These are phyloP conservation scores for Fomitopsis palustris DNA, from an alignment of 1,284 basidiomycete genomes.

Conservation along the genomic window DNA sequence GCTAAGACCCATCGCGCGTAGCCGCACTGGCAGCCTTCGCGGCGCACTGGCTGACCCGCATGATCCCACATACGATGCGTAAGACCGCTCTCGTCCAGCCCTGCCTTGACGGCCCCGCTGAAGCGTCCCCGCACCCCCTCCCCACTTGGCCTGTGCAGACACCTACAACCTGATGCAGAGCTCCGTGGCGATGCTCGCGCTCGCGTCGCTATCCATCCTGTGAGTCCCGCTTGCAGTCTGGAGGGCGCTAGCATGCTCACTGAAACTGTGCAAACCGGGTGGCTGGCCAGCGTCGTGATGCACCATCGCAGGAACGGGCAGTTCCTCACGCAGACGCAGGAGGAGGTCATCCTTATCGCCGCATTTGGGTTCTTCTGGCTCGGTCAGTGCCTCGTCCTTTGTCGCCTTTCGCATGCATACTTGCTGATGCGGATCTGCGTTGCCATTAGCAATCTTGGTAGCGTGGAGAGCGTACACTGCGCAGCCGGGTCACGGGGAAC, in stretches of 20 bases:
- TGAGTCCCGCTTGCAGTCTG: constrained; percentile 33
- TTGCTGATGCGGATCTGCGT: background rate
- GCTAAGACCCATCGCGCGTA: background rate
- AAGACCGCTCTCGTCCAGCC: constrained; percentile 4
- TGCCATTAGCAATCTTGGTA: constrained; percentile 27
- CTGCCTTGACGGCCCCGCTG: background rate
- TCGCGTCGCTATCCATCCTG: constrained; percentile 61
- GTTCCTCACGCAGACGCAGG: constrained; percentile 61
- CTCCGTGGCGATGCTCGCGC: constrained; percentile 63
- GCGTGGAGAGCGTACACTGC: constrained; percentile 25
- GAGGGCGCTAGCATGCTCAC: constrained; percentile 2
- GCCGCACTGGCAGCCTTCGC: constrained; percentile 12
- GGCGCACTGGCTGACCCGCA: constrained; percentile 16
- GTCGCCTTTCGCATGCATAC: no score
- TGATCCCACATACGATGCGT: constrained; percentile 20
- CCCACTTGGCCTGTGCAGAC: constrained; percentile 41
- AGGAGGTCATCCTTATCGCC: constrained; percentile 66
- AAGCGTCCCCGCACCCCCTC: background rate
- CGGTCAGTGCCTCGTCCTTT: constrained; percentile 40
- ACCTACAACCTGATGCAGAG: constrained; percentile 68
- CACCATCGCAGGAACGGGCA: constrained; percentile 57
- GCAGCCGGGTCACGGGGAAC: constrained; percentile 13
- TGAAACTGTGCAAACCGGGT: background rate
- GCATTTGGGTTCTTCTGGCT: constrained; percentile 72
- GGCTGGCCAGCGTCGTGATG: constrained; percentile 47